Evolutionary conservation across 192 early-diverging fungal species (phyloP).

Genomic region (Gigaspora rosea): DNA sequence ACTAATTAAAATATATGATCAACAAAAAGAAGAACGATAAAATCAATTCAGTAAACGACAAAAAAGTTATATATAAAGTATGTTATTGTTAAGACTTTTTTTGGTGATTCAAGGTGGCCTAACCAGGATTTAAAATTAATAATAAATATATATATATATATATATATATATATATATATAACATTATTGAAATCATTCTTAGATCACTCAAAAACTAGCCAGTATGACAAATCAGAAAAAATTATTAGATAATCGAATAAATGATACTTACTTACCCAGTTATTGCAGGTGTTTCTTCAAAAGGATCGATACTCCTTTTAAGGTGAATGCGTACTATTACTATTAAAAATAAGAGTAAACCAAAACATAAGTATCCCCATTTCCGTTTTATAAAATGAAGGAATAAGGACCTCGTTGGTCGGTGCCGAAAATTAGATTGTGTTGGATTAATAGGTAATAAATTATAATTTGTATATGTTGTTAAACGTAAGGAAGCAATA

Average conservation of each 20-base stretch:
- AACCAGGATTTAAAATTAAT: too few relatives aligned
- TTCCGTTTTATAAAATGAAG: not conserved
- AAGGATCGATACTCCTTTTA: not conserved
- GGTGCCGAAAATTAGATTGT: not conserved
- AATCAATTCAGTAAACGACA: not conserved
- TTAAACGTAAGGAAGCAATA: constrained; percentile 5
- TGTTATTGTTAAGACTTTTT: too few relatives aligned
- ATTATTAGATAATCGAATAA: too few relatives aligned
- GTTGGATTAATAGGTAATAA: not conserved
- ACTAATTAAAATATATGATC: not conserved
- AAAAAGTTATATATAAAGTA: not conserved
- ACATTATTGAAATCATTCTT: too few relatives aligned
- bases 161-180: too few relatives aligned
- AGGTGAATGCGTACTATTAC: not conserved
- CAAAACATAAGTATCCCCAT: constrained; percentile 13
- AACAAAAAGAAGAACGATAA: not conserved
- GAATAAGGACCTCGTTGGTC: not conserved
- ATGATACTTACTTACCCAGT: constrained; percentile 15
- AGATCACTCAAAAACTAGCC: too few relatives aligned
- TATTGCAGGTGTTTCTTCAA: constrained; percentile 22
- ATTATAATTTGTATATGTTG: not conserved
- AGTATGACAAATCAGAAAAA: too few relatives aligned
- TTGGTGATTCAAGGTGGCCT: too few relatives aligned
- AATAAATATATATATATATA: too few relatives aligned
- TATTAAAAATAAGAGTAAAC: not conserved